Conservation (phyloP, 2,329 filamentous ascomycete genomes). For the Arthrobotrys megalospora region DNA sequence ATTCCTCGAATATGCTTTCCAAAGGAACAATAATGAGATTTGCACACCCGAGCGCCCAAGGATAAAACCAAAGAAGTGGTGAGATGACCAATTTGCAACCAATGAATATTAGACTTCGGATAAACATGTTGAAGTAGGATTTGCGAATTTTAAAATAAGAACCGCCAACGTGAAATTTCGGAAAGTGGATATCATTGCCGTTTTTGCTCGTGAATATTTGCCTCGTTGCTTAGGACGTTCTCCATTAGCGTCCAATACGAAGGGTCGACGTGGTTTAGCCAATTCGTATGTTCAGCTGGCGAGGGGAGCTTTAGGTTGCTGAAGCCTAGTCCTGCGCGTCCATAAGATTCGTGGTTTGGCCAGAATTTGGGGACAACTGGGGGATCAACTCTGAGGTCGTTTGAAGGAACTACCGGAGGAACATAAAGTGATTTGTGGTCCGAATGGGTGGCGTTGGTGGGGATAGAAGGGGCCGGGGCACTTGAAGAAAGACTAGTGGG, state of each 20-base stretch:
- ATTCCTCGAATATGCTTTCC: not conserved
- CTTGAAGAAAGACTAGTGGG: constrained; percentile 29
- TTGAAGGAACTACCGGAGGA: constrained; percentile 48
- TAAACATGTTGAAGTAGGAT: not conserved
- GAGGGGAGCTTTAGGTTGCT: constrained; percentile 52
- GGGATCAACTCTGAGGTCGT: constrained; percentile 37
- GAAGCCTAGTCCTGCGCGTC: constrained; percentile 45
- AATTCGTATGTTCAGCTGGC: constrained; percentile 35
- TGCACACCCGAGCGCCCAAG: not conserved
- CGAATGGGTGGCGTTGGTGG: constrained; percentile 11
- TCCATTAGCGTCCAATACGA: constrained; percentile 57
- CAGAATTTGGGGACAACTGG: constrained; percentile 52
- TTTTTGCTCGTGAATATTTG: constrained; percentile 37
- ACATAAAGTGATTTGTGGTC: constrained; percentile 43
- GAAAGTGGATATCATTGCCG: constrained; percentile 21
- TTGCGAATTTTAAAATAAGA: not conserved
- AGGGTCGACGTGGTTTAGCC: constrained; percentile 56
- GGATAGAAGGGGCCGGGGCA: constrained; percentile 17
- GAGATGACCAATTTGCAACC: constrained; percentile 6
- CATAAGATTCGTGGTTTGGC: constrained; percentile 51
- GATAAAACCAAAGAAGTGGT: not conserved
- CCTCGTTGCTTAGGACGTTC: constrained; percentile 46
- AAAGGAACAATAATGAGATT: not conserved
- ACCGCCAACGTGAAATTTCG: not conserved
- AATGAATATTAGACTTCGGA: not conserved